Base-by-base conservation (phyloP, 306 rosid species). In the Purshia tridentata region DNA sequence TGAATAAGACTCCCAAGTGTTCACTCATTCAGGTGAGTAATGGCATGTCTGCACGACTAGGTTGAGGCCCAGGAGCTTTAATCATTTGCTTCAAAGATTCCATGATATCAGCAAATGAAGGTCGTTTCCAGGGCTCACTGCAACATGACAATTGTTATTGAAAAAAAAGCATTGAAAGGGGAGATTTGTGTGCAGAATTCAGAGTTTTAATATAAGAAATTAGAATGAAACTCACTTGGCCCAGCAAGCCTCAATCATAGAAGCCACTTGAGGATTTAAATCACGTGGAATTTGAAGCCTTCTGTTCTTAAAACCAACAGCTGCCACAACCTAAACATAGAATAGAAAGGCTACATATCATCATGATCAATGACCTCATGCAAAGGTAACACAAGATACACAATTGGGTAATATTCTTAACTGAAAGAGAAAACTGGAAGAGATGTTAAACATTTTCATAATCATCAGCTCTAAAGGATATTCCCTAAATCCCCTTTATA, bases 61-160 rank as follows among this genome's bases (percentile, higher is more conserved):
- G 89, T 84, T 88, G 96, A 69, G 95, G 82, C 2, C 85, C 75
- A 13, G 92, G 83, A 44, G 91, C 82, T 84, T 88, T 95, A 63
- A 86, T 90, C 91, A 95, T 79, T 60, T 89, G 86, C 77, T 69
- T 90, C 86, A 95, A 80, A 83, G 91, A 84, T 70, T 95, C 97
- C 99, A 95, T 95, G 81, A 95, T 86, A 82, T 74, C 86, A 8
- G 88, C 75, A 73, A 95, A 95, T 19, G 99, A 86, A 77, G 99
- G 99, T 13, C 99, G 96, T 77, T 91, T 91, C 98, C 98, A 87
- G 35, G 97, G 86, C 78, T 95, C 99, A 45, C 99, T 95, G 97
- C 89, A 87, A 77, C 42, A 76, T 65, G 65, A 84, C 39, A 63
- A 41, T 62, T 76, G 29, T 44, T 62, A 45, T 57, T 29, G 22